Evolutionary conservation across 148 eudicot genomes (phyloP).

Genomic region (Vaccinium macrocarpon): DNA sequence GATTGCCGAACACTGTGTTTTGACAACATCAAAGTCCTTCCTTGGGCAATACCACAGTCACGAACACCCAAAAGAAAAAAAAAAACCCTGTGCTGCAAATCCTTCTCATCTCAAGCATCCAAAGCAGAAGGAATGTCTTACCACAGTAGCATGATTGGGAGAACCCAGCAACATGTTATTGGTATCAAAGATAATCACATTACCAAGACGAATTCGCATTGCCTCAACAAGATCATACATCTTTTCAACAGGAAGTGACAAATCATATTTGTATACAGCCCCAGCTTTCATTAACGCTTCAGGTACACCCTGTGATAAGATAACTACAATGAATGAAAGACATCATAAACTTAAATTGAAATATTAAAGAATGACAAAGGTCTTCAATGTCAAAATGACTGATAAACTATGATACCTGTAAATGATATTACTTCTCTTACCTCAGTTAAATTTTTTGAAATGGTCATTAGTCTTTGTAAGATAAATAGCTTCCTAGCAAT

Average conservation of each 20-base stretch:
- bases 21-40: background rate
- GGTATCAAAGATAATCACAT: slow-evolving; percentile 18
- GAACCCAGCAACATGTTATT: background rate
- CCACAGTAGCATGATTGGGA: background rate
- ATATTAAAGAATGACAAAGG: background rate
- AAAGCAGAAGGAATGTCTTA: background rate
- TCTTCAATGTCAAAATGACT: slow-evolving; percentile 4
- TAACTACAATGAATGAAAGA: background rate
- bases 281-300: slow-evolving; percentile 94
- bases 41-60: background rate
- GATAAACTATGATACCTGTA: background rate
- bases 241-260: slow-evolving; percentile 86
- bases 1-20: background rate
- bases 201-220: slow-evolving; percentile 85
- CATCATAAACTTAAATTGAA: background rate
- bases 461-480: background rate
- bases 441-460: background rate
- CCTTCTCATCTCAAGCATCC: background rate
- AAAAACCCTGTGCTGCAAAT: no score
- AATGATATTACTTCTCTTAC: background rate
- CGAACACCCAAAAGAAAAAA: background rate
- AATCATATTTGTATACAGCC: slow-evolving; percentile 94
- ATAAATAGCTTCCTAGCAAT: background rate
- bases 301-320: slow-evolving; percentile 63
- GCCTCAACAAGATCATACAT: slow-evolving; percentile 93